phyloP scores from a whole-genome alignment of 1,139 yeast genomes.

The Geotrichum phurueaensis region DNA sequence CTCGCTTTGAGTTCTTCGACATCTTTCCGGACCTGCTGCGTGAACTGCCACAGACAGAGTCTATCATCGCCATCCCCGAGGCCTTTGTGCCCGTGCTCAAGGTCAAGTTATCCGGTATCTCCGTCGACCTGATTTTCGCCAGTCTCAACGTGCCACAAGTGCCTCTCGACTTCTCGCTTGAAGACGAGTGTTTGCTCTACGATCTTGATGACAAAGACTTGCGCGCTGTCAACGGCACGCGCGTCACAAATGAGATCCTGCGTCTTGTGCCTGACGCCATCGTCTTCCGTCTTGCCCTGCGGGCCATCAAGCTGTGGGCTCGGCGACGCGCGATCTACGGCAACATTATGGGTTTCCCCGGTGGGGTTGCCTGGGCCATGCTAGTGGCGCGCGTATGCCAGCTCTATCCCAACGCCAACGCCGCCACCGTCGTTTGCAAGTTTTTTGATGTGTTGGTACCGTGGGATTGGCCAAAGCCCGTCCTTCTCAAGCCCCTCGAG shows the following conservation, averaged over 20 bases:
- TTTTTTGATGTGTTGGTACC: constrained; percentile 76
- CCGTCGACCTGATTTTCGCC: constrained; percentile 85
- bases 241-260: constrained; percentile 92
- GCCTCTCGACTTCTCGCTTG: constrained; percentile 63
- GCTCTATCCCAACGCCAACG: constrained; percentile 89
- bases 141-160: constrained; percentile 73
- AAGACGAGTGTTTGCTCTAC: constrained; percentile 74
- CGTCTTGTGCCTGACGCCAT: constrained; percentile 84
- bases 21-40: constrained; percentile 65
- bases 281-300: constrained; percentile 82
- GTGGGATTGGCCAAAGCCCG: constrained; percentile 99
- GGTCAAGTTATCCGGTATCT: constrained; percentile 77
- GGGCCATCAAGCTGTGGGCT: constrained; percentile 96
- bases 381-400: constrained; percentile 94
- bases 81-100: constrained; percentile 96
- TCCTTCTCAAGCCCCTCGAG: constrained; percentile 79
- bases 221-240: constrained; percentile 84
- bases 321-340: constrained; percentile 89
- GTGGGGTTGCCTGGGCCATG: constrained; percentile 99
- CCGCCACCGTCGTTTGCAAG: constrained; percentile 80
- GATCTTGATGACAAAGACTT: constrained; percentile 87
- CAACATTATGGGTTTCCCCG: constrained; percentile 94
- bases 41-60: constrained; percentile 71
- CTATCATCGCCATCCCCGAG: constrained; percentile 87
- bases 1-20: constrained; percentile 77